phyloP scores from a whole-genome alignment of 257 asterid genomes.

The Primulina tabacum region DNA sequence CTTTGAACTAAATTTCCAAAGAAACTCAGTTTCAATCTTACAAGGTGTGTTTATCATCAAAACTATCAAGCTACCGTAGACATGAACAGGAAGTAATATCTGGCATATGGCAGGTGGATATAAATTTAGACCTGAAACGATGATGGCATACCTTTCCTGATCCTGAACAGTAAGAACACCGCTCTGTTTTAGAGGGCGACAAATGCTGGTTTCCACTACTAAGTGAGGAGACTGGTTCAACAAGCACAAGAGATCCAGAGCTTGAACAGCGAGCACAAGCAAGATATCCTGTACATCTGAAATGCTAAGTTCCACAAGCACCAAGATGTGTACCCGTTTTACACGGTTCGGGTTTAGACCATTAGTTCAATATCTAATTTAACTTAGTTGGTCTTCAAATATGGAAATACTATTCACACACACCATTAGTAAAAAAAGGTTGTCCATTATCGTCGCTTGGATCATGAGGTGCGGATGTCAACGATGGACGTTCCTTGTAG shows the following conservation, averaged over 20 bases:
- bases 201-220: slow-evolving; percentile 50
- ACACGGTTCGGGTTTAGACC: slow-evolving; percentile 1
- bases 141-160: slow-evolving; percentile 72
- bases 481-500: not conserved
- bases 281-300: slow-evolving; percentile 63
- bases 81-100: not conserved
- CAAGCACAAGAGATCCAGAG: slow-evolving; percentile 75
- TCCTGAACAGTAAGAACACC: slow-evolving; percentile 90
- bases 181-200: slow-evolving; percentile 69
- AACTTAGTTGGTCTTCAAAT: not conserved
- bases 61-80: not conserved
- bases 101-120: not conserved
- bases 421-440: not conserved
- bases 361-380: not conserved
- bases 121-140: slow-evolving; percentile 10
- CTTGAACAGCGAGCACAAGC: slow-evolving; percentile 95
- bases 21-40: not conserved
- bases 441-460: no score
- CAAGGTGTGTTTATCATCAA: not conserved
- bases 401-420: not conserved
- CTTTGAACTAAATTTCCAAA: not conserved
- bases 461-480: not conserved
- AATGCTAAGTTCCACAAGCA: slow-evolving; percentile 21
- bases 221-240: slow-evolving; percentile 61
- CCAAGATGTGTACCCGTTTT: slow-evolving; percentile 18